These are phyloP conservation scores for Dalbergia cultrata DNA, from an alignment of 306 rosid species.

Conservation along the genomic window DNA sequence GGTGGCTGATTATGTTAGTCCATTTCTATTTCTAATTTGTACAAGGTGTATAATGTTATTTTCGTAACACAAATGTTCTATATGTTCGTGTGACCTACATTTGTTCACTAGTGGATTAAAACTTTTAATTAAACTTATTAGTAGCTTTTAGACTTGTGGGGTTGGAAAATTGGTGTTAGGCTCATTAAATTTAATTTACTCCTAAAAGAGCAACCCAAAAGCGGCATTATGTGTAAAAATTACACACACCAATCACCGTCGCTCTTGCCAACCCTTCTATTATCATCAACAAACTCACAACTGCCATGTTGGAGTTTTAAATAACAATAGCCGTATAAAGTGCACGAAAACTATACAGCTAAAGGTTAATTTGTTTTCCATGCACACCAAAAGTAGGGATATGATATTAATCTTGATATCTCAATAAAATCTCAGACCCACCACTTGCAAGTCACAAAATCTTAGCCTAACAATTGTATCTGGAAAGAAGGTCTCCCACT, in stretches of 20 bases:
- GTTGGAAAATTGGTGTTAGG: background rate
- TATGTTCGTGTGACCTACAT: background rate
- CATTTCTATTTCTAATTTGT: no score
- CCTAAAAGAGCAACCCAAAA: background rate
- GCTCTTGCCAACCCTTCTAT: background rate
- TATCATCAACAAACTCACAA: constrained; percentile 9
- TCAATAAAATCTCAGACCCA: constrained; percentile 18
- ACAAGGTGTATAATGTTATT: no score
- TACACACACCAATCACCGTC: background rate
- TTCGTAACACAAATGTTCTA: no score
- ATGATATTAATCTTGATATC: background rate
- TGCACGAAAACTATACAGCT: background rate
- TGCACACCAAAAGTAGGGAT: constrained; percentile 3
- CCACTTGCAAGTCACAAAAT: constrained; percentile 8
- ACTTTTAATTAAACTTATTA: background rate
- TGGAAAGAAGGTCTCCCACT: constrained; percentile 44
- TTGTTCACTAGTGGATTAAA: background rate
- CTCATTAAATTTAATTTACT: background rate
- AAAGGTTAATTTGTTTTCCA: background rate
- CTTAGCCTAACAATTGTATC: constrained; percentile 43
- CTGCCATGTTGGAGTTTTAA: constrained; percentile 33
- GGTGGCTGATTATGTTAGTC: no score
- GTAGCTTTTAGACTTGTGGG: background rate
- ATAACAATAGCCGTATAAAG: background rate
- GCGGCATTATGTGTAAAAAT: background rate